Base-by-base conservation (phyloP, 1,284 basidiomycete species). In the Thelephora terrestris region DNA sequence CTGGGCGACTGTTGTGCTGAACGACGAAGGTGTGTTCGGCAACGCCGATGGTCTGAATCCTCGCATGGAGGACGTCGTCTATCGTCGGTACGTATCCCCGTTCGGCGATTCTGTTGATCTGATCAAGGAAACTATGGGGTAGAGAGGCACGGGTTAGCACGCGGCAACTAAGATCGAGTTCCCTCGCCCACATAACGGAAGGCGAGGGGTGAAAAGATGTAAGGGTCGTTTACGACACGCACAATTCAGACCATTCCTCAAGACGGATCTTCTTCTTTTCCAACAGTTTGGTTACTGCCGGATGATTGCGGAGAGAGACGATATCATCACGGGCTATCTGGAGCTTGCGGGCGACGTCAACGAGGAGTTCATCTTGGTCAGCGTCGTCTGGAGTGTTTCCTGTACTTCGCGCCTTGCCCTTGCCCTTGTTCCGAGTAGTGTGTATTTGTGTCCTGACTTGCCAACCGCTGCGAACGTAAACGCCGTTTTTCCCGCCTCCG, bases 171-270 rank as follows among this genome's bases (percentile, higher is more conserved):
- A 27, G 3, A 32, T 32, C 29, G 14, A 6, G 9, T 32, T 32
- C 29, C 29, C 12, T 32, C 29, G 7, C 29, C 14, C 5, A 35
- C 23, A 49, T 45, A 44, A 53, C 43, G 43, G 43, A 39, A 43
- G n/a, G 6, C 12, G 37, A 50, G 32, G 25, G n/a, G 29, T 21
- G 5, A 16, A 36, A 5, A 29, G 36, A n/a, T n/a, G 29, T 14
- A 3, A 5, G 17, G 12, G 7, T 38, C 16, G 39, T 21, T 21
- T 27, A 12, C n/a, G 40, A 24, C 21, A 73, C 85, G 63, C 59
- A 89, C 87, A 84, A 88, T 65, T 86, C 84, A 7, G 84, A 79
- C 79, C 85, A 88, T 61, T 90, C 86, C 54, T 90, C 85, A 46
- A 90, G 65, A 57, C 84, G 82, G 46, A 90, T 65, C 52, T 80